Percentiles rank a stretch among this genome's conserved stretches.
These are phyloP conservation scores for Priceomyces carsonii DNA, from an alignment of 805 yeast genomes.

Conservation along the genomic window DNA sequence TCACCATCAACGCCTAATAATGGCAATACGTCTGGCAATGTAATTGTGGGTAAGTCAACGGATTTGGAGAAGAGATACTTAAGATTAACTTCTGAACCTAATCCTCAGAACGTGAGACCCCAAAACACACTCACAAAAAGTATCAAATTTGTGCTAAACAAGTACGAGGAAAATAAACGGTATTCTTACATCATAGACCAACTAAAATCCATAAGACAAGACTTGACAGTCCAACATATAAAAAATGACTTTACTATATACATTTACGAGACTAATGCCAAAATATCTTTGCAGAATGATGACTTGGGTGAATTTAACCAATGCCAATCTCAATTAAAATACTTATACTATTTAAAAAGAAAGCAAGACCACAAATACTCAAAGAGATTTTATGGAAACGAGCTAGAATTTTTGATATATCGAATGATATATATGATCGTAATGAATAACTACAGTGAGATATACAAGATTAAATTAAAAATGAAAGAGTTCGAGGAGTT, in stretches of 20 bases:
- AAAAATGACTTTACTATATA: slow-evolving; percentile 71
- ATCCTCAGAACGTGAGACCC: slow-evolving; percentile 83
- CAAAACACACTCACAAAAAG: slow-evolving; percentile 58
- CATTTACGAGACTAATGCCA: slow-evolving; percentile 85
- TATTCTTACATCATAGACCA: slow-evolving; percentile 87
- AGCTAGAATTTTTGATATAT: slow-evolving; percentile 70
- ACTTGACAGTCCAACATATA: slow-evolving; percentile 87
- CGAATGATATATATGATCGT: slow-evolving; percentile 72
- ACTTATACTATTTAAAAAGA: slow-evolving; percentile 50
- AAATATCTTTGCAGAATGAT: slow-evolving; percentile 76
- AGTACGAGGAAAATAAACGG: slow-evolving; percentile 45
- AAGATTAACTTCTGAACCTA: slow-evolving; percentile 88
- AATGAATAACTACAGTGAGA: slow-evolving; percentile 64
- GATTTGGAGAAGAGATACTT: slow-evolving; percentile 75
- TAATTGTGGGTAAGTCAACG: slow-evolving; percentile 62
- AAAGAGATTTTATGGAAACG: slow-evolving; percentile 16
- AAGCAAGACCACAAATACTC: slow-evolving; percentile 28
- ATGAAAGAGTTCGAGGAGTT: slow-evolving; percentile 8
- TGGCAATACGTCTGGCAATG: slow-evolving; percentile 7
- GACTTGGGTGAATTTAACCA: slow-evolving; percentile 96
- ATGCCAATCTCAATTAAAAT: slow-evolving; percentile 79
- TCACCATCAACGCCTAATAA: slow-evolving; percentile 9
- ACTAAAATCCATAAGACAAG: slow-evolving; percentile 90
- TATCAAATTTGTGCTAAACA: slow-evolving; percentile 50
- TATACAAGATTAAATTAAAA: slow-evolving; percentile 40